These are phyloP conservation scores for Ilex paraguariensis DNA, from an alignment of 305 asterid genomes.

Conservation along the genomic window DNA sequence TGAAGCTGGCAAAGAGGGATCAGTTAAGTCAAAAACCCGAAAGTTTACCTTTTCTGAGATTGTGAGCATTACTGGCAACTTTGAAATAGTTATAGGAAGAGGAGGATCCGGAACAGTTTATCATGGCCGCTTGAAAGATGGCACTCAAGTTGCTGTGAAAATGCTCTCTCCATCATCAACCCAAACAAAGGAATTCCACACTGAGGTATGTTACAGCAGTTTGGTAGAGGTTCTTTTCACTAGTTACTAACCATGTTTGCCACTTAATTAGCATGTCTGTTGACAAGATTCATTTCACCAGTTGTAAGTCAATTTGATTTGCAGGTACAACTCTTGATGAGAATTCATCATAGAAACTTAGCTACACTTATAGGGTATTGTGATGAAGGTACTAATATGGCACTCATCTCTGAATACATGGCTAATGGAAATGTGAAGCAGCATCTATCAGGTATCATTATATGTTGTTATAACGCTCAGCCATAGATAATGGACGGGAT, in stretches of 20 bases:
- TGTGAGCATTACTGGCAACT: conserved; percentile 11
- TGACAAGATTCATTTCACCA: not conserved
- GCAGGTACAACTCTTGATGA: conserved; percentile 3
- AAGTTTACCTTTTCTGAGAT: conserved; percentile 8
- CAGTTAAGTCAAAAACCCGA: conserved; percentile 6
- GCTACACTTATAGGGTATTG: not conserved
- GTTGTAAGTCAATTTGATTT: not conserved
- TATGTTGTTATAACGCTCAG: no score
- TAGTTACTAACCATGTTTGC: no score
- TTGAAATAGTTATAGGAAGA: conserved; percentile 13
- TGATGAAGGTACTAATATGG: not conserved
- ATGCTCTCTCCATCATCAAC: conserved; percentile 4
- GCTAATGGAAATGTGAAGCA: not conserved
- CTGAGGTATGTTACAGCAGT: conserved; percentile 3
- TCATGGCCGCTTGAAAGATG: conserved; percentile 5
- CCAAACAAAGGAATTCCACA: conserved; percentile 12
- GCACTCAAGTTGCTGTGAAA: conserved; percentile 14
- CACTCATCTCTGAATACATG: conserved; percentile 4
- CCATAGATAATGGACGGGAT: no score
- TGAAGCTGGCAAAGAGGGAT: conserved; percentile 2
- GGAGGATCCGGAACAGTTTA: conserved; percentile 18
- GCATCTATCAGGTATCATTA: not conserved
- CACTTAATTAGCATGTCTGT: not conserved
- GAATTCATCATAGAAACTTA: conserved; percentile 3
- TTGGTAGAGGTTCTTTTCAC: no score